phyloP scores from a whole-genome alignment of 768 basidiomycete species.

The Wakefieldia striispora region DNA sequence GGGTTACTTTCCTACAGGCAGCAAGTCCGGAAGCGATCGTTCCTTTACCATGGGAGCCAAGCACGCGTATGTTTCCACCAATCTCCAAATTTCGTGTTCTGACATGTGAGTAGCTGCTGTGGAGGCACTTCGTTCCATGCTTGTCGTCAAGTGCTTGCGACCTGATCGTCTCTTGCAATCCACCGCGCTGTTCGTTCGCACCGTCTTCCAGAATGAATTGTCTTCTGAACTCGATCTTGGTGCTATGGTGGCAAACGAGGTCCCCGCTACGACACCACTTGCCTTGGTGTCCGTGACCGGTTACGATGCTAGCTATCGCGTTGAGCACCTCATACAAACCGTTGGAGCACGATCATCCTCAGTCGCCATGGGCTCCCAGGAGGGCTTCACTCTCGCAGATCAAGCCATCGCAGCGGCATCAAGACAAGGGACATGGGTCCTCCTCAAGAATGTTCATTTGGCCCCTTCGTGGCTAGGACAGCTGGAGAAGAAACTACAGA shows the following conservation, averaged over 20 bases:
- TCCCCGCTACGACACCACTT: constrained; percentile 77
- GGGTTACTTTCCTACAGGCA: constrained; percentile 71
- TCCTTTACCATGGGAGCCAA: constrained; percentile 77
- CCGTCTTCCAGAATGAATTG: constrained; percentile 81
- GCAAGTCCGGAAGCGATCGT: constrained; percentile 62
- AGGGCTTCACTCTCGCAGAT: constrained; percentile 94
- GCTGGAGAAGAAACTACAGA: constrained; percentile 94
- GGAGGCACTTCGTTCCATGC: constrained; percentile 70
- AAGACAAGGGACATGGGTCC: constrained; percentile 92
- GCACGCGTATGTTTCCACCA: constrained; percentile 58
- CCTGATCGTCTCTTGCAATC: constrained; percentile 90
- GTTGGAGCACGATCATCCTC: constrained; percentile 76
- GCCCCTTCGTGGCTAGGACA: constrained; percentile 95
- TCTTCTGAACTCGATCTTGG: constrained; percentile 75
- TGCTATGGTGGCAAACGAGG: constrained; percentile 75
- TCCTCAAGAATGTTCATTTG: constrained; percentile 96
- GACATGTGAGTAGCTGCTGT: constrained; percentile 51
- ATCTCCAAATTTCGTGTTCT: constrained; percentile 5
- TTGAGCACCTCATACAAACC: constrained; percentile 82
- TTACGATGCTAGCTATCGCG: constrained; percentile 97
- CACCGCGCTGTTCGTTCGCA: constrained; percentile 68
- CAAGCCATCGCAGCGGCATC: constrained; percentile 93
- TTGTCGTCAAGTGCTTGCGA: constrained; percentile 87
- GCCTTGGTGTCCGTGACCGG: constrained; percentile 92
- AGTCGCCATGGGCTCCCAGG: constrained; percentile 98